phyloP scores from a whole-genome alignment of 768 basidiomycete genomes.

The Hygrophorus pudorinus region DNA sequence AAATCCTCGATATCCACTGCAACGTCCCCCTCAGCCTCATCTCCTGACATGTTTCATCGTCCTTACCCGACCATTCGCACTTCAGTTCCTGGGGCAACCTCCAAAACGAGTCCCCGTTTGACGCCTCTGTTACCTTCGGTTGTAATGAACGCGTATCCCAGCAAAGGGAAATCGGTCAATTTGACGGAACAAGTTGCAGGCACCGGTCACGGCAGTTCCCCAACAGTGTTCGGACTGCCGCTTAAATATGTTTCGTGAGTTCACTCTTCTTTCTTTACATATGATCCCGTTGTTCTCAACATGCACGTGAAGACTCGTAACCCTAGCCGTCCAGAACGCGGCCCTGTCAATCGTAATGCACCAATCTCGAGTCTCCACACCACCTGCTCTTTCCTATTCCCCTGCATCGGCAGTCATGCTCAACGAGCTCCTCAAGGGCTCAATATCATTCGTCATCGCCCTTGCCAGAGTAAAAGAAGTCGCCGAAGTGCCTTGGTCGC shows the following conservation, averaged over 20 bases:
- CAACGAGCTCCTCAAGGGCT: slow-evolving; percentile 89
- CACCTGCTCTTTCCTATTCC: slow-evolving; percentile 74
- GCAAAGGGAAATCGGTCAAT: slow-evolving; percentile 27
- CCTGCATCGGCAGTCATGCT: slow-evolving; percentile 91
- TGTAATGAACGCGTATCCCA: slow-evolving; percentile 27
- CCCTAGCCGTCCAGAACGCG: slow-evolving; percentile 91
- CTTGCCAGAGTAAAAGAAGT: slow-evolving; percentile 38
- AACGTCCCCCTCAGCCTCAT: not conserved
- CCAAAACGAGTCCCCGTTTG: too few relatives aligned
- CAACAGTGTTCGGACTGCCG: slow-evolving; percentile 60
- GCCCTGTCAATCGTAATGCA: slow-evolving; percentile 97
- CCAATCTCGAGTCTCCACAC: slow-evolving; percentile 87
- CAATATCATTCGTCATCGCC: slow-evolving; percentile 89
- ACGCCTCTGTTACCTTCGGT: slow-evolving; percentile 40
- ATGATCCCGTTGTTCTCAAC: not conserved
- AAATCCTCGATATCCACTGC: not conserved
- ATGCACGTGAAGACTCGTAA: slow-evolving; percentile 48
- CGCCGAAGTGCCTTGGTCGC: slow-evolving; percentile 30
- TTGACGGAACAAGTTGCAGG: slow-evolving; percentile 15
- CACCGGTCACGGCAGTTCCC: slow-evolving; percentile 25
- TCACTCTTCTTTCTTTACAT: slow-evolving; percentile 5
- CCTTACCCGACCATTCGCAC: slow-evolving; percentile 5
- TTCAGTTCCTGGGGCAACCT: too few relatives aligned
- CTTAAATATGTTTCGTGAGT: slow-evolving; percentile 78
- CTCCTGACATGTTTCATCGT: slow-evolving; percentile 6